Base-by-base conservation (phyloP, 2,329 filamentous ascomycete genomes). In the Helotiales sp. region DNA sequence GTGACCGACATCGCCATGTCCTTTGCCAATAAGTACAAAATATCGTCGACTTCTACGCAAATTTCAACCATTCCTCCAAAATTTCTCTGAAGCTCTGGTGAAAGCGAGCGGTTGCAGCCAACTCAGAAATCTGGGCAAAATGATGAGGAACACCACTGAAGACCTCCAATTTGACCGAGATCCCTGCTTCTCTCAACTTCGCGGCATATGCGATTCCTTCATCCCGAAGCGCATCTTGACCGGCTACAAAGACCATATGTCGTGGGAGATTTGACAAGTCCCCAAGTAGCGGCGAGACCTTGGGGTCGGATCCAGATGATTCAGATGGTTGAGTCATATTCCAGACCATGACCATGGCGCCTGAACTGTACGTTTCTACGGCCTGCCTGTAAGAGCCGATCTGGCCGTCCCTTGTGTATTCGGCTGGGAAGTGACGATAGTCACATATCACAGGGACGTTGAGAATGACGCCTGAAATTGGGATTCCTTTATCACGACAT, bases 161-260 rank as follows among this genome's bases (percentile, higher is more conserved):
- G 20, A 57, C 11, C 13, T 57, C 10, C 13, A 63, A 28, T 11
- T 63, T n/a, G 24, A 54, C 49, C 30, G 20, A 6, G 11, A 63
- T 34, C 26, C 47, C 61, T 11, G 28, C 20, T 20, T 43, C 34
- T n/a, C 8, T 52, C n/a, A 63, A 20, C 20, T 54, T 34, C 20
- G 17, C 13, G 17, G 61, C 61, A 40, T 63, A 63, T 17, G 61
- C 61, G 3, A 63, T 55, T 1, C 61, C 61, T 40, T 63, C 61
- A 63, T 63, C 61, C 7, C 49, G 26, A 3, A 63, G 47, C 61
- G 45, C 61, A 43, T 63, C 61, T n/a, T 54, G 49, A 55, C 61
- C 61, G 2, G 61, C 61, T 2, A 63, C 61, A 34, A 45, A 61
- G 3, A 57, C 4, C 20, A 57, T 6, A 20, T 57, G 54, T 13